Evolutionary conservation across 495 filamentous ascomycete species (phyloP).

Genomic region (Aspergillus campestris): DNA sequence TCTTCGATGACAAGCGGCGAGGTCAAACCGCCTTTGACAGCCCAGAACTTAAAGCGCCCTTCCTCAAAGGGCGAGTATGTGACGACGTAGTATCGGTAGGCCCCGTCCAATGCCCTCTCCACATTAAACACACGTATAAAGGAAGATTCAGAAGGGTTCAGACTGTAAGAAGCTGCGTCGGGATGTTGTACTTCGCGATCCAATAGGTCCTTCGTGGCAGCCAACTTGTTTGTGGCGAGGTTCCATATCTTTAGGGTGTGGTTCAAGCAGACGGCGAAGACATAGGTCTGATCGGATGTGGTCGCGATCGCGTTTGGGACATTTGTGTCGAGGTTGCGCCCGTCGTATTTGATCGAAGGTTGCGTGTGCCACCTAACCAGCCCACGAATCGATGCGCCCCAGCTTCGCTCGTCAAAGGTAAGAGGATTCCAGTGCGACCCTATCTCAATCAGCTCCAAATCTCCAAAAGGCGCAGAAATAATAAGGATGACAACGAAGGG

Average conservation of each 20-base stretch:
- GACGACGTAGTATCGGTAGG: constrained; percentile 61
- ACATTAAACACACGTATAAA: constrained; percentile 65
- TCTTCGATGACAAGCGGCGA: constrained; percentile 60
- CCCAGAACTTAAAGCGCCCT: constrained; percentile 96
- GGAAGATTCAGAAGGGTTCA: constrained; percentile 65
- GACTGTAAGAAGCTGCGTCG: constrained; percentile 56
- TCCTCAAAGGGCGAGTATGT: constrained; percentile 82
- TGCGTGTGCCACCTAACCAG: constrained; percentile 62
- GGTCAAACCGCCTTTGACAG: constrained; percentile 53
- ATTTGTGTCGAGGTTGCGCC: constrained; percentile 56
- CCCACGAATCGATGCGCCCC: constrained; percentile 63
- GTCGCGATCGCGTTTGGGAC: constrained; percentile 54
- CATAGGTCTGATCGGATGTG: constrained; percentile 56
- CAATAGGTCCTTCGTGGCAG: constrained; percentile 64
- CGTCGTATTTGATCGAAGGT: constrained; percentile 55
- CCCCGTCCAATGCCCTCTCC: constrained; percentile 41
- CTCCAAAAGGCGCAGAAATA: neutral
- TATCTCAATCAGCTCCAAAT: constrained; percentile 18
- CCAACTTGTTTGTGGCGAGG: constrained; percentile 59
- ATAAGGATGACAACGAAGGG: neutral
- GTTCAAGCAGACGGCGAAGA: constrained; percentile 80
- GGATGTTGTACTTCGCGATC: constrained; percentile 42
- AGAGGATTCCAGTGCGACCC: constrained; percentile 66
- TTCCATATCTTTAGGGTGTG: constrained; percentile 87
- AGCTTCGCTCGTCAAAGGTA: constrained; percentile 69